A percentile compares a stretch with the other conserved stretches of the same genome.
Conservation (phyloP, 169 alveolate species). For the Eimeria sp. region DNA sequence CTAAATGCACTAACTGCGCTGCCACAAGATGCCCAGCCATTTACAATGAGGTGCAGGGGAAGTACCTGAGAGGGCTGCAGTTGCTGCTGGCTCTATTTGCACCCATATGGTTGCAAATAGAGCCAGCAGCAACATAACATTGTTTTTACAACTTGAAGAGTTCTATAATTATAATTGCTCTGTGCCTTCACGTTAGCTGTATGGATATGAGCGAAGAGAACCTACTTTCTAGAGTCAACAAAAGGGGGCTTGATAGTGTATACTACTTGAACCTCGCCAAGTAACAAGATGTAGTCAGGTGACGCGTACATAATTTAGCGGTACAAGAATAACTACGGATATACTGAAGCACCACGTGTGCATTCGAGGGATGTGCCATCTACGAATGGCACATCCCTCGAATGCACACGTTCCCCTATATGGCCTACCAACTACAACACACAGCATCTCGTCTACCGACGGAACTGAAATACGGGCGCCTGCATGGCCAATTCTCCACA, state of each 20-base stretch:
- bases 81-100: neutral
- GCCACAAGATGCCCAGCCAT: neutral
- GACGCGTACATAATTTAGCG: neutral
- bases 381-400: neutral
- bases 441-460: neutral
- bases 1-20: neutral
- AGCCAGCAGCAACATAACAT: neutral
- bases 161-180: neutral
- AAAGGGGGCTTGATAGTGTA: neutral
- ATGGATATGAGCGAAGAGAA: neutral
- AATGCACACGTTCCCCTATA: neutral
- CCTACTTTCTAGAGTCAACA: neutral
- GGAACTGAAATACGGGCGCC: neutral
- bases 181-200: neutral
- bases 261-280: neutral
- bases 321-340: neutral
- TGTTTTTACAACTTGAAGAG: neutral
- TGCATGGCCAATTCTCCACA: neutral
- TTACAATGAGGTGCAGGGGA: neutral
- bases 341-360: neutral
- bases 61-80: neutral
- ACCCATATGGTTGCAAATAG: neutral
- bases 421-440: neutral
- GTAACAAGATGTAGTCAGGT: neutral
- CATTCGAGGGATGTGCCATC: no score